Base-by-base conservation (phyloP, 768 basidiomycete genomes). In the Pleurotus platypus region DNA sequence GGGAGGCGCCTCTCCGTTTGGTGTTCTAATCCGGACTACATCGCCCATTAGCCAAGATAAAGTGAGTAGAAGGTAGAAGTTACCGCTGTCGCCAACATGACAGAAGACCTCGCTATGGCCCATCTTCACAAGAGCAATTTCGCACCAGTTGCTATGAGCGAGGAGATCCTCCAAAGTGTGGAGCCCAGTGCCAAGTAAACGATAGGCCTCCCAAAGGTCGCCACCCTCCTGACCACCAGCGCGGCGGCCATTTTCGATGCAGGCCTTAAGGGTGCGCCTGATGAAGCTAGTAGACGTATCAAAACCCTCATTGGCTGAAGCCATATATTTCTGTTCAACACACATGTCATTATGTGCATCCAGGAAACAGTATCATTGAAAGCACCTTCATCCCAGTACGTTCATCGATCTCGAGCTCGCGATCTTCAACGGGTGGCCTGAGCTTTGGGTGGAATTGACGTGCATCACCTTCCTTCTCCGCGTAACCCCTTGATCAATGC, bases 91-190 rank as follows among this genome's bases (percentile, higher is more conserved):
- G 12, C 91, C 90, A 48, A 92, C 89, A 68, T 92, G 90, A 58
- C 85, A 85, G 70, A 92, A 92, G 13, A 92, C 86, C 43, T 89
- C 76, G 13, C 72, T 58, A 66, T 90, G 75, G 0, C 91, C 90
- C 73, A 90, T 75, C 60, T 84, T 85, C 60, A 82, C 78, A 6
- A 92, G 76, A 0, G 80, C 81, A 9, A 92, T 72, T 69, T 94
- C 90, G 69, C 86, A 87, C 81, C 86, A 92, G 70, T 92, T 86
- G 65, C 83, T 84, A 67, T 92, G 91, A 1, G 90, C 89, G 11
- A 86, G 72, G 40, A 91, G 77, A 66, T 92, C 89, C 65, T 91
- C 89, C 70, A 86, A 73, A 2, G 85, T 86, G 65, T 86, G 85
- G 30, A 86, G 72, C 2, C 82, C 84, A 18, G 80, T 83, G 2